Percentiles rank a stretch among this genome's conserved stretches.
phyloP scores from a whole-genome alignment of 179 eudicot genomes.

The Pouteria campechiana region DNA sequence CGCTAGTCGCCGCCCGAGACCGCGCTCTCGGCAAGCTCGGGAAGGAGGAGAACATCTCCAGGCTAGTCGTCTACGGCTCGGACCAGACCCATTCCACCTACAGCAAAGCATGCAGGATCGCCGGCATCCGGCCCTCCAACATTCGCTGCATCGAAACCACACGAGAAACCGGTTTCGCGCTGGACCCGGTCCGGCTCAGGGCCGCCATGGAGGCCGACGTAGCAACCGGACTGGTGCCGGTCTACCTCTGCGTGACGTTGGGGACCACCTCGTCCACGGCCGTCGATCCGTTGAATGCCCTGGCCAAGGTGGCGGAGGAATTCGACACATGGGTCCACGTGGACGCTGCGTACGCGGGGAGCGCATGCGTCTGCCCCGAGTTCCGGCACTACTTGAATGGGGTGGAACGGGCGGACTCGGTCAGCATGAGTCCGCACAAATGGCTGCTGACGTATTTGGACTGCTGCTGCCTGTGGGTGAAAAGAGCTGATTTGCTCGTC shows the following conservation, averaged over 20 bases:
- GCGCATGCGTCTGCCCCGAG: constrained; percentile 42
- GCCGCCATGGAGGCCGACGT: constrained; percentile 16
- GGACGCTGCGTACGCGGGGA: constrained; percentile 40
- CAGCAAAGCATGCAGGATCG: constrained; percentile 22
- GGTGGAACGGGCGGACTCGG: constrained; percentile 23
- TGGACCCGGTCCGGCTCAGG: constrained; percentile 8
- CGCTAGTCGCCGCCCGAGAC: constrained; percentile 30
- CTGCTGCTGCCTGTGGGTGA: constrained; percentile 38
- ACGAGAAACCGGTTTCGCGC: constrained; percentile 5
- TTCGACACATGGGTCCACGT: constrained; percentile 26
- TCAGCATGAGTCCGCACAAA: constrained; percentile 31
- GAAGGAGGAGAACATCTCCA: constrained; percentile 4
- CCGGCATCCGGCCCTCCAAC: constrained; percentile 24
- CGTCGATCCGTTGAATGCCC: constrained; percentile 21
- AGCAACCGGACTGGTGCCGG: constrained; percentile 25
- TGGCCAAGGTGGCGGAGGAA: constrained; percentile 12
- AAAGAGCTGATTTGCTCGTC: constrained; percentile 7
- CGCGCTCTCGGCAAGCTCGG: constrained; percentile 8
- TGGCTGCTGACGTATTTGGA: constrained; percentile 30
- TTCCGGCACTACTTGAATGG: constrained; percentile 26
- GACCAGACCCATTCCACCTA: constrained; percentile 36
- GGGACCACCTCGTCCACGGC: constrained; percentile 36
- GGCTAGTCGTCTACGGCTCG: constrained; percentile 31
- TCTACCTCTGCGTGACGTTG: constrained; percentile 21
- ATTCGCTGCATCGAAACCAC: constrained; percentile 20